These are phyloP conservation scores for Annulohypoxylon moriforme DNA, from an alignment of 495 filamentous ascomycete genomes.

Conservation along the genomic window DNA sequence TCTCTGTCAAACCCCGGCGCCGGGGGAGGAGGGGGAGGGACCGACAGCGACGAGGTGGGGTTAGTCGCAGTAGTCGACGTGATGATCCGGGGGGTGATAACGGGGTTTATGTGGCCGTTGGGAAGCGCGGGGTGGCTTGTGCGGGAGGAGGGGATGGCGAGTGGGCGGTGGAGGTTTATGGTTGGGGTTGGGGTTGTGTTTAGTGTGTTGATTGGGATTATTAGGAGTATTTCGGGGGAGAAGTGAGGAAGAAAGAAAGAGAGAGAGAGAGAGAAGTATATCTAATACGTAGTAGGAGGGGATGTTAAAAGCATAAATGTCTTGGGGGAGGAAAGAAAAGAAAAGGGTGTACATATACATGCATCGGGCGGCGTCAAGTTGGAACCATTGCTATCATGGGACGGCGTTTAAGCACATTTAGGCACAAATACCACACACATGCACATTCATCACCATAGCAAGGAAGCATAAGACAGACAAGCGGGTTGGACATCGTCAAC, in stretches of 20 bases:
- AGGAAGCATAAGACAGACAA: conserved; percentile 21
- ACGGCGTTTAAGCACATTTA: conserved; percentile 11
- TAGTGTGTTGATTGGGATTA: conserved; percentile 55
- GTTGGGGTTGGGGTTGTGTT: conserved; percentile 80
- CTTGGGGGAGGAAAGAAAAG: not conserved
- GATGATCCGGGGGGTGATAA: conserved; percentile 86
- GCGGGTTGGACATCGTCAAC: conserved; percentile 46
- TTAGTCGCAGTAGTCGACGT: conserved; percentile 71
- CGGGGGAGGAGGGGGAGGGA: conserved; percentile 53
- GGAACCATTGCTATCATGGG: conserved; percentile 6
- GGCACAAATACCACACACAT: not conserved
- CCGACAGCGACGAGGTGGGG: conserved; percentile 64
- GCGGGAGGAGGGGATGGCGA: conserved; percentile 90
- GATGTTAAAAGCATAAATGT: not conserved
- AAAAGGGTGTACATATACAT: not conserved
- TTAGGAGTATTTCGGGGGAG: conserved; percentile 53
- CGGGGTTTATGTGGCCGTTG: conserved; percentile 95
- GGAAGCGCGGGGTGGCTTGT: conserved; percentile 86
- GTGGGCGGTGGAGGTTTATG: conserved; percentile 81
- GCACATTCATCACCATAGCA: conserved; percentile 4
- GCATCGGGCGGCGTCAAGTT: conserved; percentile 43
- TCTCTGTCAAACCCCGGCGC: conserved; percentile 41
- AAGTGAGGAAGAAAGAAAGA: conserved; percentile 27
- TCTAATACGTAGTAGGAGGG: not conserved
- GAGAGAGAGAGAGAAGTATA: conserved; percentile 7